Base-by-base conservation (phyloP, 1,284 basidiomycete species). In the Coniferiporia weirii region DNA sequence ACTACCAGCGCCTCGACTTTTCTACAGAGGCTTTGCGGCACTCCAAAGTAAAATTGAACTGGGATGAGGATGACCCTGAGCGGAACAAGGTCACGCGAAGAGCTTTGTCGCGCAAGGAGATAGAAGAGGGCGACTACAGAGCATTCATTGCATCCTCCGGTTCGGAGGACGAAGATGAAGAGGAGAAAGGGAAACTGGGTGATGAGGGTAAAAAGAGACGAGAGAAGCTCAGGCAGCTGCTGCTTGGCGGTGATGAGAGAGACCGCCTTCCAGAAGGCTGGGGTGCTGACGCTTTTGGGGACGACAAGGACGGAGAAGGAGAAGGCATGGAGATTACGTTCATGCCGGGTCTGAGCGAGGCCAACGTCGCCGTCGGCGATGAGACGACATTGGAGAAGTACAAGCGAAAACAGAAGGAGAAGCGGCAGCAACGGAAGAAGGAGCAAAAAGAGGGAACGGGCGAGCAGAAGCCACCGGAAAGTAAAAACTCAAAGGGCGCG, bases 1-100 rank as follows among this genome's bases (percentile, higher is more conserved):
- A 79, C 1, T 94, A 93, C 75, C 90, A 89, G 69, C 85, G 84
- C 0, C 81, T 96, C 36, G 94, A 99, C 52, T 99, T 96, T 68
- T 88, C 91, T 34, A 99, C 97, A 1, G 93, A 96, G 70, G 95
- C 95, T 6, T 82, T 99, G n/a, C 89, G 97, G 7, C 95, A 99
- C 71, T 99, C 97, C 12, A 95, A 94, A 75, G 96, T 99, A 65
- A 96, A 93, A 69, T 80, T 99, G 27, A 98, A 96, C 8, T 99
- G 97, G 97, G 97, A 99, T 68, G 93, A 95, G 64, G 97, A 99
- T 72, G 96, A 99, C 67, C 88, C 93, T 1, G 91, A 96, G 69
- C 88, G 97, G 17, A 81, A 79, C 61, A 85, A 87, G 60, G 68
- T 97, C 50, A 93, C 93, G 9, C 84, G 95, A 54, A 84, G 93